A percentile compares a stretch with the other conserved stretches of the same genome.
Conservation (phyloP, 495 filamentous ascomycete species). For the Aspergillus haitiensis region DNA sequence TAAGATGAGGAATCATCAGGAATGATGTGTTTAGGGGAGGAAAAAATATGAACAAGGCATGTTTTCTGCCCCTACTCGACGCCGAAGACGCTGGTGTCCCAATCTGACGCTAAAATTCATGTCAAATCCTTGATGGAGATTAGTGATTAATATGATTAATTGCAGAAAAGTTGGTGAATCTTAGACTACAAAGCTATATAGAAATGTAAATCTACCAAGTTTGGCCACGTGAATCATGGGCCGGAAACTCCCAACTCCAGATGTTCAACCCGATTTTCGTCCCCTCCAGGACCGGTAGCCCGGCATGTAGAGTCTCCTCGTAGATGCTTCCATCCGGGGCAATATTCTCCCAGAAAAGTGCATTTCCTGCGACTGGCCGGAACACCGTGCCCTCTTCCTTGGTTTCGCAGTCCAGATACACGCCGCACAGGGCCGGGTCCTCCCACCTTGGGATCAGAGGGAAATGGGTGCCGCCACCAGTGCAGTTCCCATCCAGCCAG, state of each 20-base stretch:
- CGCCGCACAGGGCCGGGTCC: slow-evolving; percentile 28
- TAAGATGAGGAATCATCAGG: too few species aligned
- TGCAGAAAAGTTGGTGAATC: not conserved
- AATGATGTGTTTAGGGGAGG: too few species aligned
- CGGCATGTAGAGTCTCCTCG: not conserved
- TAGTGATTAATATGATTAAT: too few species aligned
- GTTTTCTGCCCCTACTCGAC: too few species aligned
- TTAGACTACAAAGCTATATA: not conserved
- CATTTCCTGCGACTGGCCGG: not conserved
- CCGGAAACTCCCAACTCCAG: not conserved
- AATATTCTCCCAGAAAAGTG: not conserved
- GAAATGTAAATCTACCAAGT: not conserved
- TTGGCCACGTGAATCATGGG: not conserved
- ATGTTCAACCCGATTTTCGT: not conserved
- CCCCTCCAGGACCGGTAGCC: not conserved
- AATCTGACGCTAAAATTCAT: too few species aligned
- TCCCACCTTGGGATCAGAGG: slow-evolving; percentile 5
- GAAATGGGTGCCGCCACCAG: slow-evolving; percentile 27
- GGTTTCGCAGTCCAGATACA: not conserved
- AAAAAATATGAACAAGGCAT: too few species aligned
- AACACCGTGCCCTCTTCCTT: not conserved
- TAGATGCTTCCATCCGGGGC: not conserved
- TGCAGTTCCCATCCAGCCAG: slow-evolving; percentile 25
- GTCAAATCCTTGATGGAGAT: too few species aligned
- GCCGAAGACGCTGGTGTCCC: too few species aligned